Evolutionary conservation across 2,329 filamentous ascomycete species (phyloP).

Genomic region (Pyricularia grisea): DNA sequence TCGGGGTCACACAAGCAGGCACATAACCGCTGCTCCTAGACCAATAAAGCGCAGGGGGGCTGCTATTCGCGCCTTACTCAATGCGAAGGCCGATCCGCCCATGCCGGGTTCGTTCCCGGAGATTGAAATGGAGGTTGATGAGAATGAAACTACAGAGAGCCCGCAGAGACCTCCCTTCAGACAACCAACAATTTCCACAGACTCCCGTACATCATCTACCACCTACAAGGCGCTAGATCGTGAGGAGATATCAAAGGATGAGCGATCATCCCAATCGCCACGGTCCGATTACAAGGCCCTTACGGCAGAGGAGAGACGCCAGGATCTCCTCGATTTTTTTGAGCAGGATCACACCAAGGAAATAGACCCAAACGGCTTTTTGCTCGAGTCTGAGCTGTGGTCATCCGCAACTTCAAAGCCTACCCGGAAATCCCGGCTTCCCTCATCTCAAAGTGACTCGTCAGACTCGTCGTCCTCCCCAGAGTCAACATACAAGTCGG

Average conservation of each 20-base stretch:
- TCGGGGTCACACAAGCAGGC: not conserved
- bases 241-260: not conserved
- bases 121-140: not conserved
- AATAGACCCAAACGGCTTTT: not conserved
- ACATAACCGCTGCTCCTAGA: not conserved
- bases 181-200: not conserved
- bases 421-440: not conserved
- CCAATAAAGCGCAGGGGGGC: not conserved
- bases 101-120: not conserved
- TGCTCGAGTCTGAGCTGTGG: not conserved
- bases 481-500: not conserved
- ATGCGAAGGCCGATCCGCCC: not conserved
- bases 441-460: not conserved
- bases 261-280: not conserved
- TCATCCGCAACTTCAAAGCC: not conserved
- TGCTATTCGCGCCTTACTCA: not conserved
- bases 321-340: constrained; percentile 1
- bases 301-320: not conserved
- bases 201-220: not conserved
- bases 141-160: not conserved
- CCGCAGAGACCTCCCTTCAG: not conserved
- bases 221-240: not conserved
- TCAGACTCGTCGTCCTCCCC: not conserved
- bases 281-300: not conserved
- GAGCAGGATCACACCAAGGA: not conserved